Conservation (phyloP, 108 stramenopile species). For the Phaeodactylum tricornutum region DNA sequence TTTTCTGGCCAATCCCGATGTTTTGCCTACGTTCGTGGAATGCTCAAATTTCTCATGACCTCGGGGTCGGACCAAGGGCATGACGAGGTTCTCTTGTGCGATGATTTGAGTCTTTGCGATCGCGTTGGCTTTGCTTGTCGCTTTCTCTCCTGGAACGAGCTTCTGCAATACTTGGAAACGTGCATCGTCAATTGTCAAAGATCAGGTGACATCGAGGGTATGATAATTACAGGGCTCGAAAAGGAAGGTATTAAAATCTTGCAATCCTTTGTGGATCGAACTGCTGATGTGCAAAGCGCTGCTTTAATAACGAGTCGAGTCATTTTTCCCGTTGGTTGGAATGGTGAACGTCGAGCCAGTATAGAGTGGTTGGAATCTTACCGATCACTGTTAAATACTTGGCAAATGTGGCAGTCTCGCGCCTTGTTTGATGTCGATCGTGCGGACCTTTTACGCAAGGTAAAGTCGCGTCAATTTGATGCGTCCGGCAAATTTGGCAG, state of each 20-base stretch:
- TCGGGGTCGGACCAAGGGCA: constrained; percentile 30
- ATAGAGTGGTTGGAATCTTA: constrained; percentile 77
- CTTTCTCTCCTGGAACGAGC: constrained; percentile 37
- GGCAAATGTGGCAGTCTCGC: constrained; percentile 75
- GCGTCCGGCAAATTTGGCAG: not conserved
- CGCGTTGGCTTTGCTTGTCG: constrained; percentile 69
- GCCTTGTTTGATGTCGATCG: constrained; percentile 76
- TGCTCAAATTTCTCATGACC: constrained; percentile 40
- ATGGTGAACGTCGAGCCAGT: constrained; percentile 38
- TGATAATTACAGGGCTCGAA: constrained; percentile 65
- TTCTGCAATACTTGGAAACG: constrained; percentile 40
- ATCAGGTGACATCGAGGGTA: constrained; percentile 61
- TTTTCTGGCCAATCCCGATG: not conserved
- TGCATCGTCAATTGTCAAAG: constrained; percentile 47
- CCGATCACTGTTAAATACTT: constrained; percentile 54
- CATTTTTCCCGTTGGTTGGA: constrained; percentile 53
- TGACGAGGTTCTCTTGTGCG: constrained; percentile 38
- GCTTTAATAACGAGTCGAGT: constrained; percentile 66
- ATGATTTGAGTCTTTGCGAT: constrained; percentile 51
- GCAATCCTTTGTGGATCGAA: constrained; percentile 65
- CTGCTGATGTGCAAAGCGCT: constrained; percentile 68
- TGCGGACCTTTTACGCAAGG: constrained; percentile 54
- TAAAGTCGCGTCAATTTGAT: not conserved
- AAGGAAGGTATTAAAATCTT: constrained; percentile 63
- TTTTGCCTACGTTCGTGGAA: not conserved